These are phyloP conservation scores for Spinacia oleracea DNA, from an alignment of 179 eudicot species.

Conservation along the genomic window DNA sequence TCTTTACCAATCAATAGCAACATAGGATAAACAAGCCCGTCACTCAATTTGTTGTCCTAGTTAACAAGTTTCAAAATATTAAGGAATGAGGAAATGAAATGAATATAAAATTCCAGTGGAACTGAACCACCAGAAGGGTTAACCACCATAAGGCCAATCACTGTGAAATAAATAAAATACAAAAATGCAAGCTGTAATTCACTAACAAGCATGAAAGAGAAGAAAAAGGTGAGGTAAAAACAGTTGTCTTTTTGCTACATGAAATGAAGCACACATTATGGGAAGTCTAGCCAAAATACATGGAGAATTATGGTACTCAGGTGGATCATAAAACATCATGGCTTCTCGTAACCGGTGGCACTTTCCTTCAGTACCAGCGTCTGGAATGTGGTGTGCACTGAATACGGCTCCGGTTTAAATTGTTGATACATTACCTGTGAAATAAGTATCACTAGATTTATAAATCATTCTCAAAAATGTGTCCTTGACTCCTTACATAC, in stretches of 20 bases:
- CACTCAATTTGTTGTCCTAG: background rate
- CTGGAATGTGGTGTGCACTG: constrained; percentile 94
- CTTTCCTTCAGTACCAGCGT: constrained; percentile 93
- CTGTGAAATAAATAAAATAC: background rate
- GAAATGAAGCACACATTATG: background rate
- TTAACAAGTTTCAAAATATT: background rate
- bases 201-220: constrained; percentile 2
- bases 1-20: background rate
- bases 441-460: constrained; percentile 22
- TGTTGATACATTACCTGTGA: constrained; percentile 80
- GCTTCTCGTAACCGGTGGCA: constrained; percentile 93
- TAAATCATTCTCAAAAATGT: constrained; percentile 17
- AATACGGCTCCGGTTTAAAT: constrained; percentile 89
- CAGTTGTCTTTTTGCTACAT: background rate
- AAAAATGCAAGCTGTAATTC: constrained; percentile 10
- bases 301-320: constrained; percentile 77
- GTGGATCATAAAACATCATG: constrained; percentile 91
- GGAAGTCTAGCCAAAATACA: constrained; percentile 39
- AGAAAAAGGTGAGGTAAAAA: background rate
- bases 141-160: background rate
- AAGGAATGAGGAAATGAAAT: background rate
- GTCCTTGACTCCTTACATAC: background rate
- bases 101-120: background rate
- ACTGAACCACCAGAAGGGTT: background rate
- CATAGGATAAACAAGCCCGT: background rate